Conservation (phyloP, 345 rosid genomes). For the Clausena lansium region DNA sequence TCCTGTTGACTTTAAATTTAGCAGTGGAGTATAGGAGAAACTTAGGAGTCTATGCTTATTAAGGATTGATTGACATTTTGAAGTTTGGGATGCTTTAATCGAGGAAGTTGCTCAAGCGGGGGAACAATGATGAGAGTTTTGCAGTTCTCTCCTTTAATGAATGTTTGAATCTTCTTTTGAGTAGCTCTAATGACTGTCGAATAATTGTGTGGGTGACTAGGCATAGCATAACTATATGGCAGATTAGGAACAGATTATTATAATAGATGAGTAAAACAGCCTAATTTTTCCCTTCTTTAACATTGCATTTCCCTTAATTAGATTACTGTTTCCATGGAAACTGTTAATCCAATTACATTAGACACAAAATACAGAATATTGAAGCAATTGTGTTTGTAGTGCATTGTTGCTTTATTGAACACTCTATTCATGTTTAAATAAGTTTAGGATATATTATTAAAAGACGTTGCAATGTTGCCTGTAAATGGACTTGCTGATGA, state of each 20-base stretch:
- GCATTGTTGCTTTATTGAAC: neutral
- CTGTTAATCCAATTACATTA: neutral
- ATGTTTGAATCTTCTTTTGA: neutral
- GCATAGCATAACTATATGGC: no score
- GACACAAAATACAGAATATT: neutral
- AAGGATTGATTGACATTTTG: neutral
- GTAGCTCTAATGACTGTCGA: neutral
- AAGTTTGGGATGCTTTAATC: neutral
- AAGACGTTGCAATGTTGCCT: neutral
- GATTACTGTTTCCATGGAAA: neutral
- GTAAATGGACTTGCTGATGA: neutral
- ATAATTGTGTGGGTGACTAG: neutral
- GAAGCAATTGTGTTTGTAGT: neutral
- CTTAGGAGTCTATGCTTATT: neutral
- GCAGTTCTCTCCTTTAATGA: neutral
- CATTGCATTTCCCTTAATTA: no score
- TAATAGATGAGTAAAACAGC: neutral
- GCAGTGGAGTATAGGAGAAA: neutral
- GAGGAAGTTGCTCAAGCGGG: neutral
- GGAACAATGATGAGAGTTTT: neutral
- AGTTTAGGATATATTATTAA: neutral
- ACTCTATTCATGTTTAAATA: neutral
- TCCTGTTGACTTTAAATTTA: neutral
- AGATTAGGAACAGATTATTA: neutral
- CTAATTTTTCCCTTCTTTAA: neutral